A percentile compares a stretch with the other conserved stretches of the same genome.
Evolutionary conservation across 2,329 filamentous ascomycete species (phyloP).

Genomic region (Fusarium hostae): DNA sequence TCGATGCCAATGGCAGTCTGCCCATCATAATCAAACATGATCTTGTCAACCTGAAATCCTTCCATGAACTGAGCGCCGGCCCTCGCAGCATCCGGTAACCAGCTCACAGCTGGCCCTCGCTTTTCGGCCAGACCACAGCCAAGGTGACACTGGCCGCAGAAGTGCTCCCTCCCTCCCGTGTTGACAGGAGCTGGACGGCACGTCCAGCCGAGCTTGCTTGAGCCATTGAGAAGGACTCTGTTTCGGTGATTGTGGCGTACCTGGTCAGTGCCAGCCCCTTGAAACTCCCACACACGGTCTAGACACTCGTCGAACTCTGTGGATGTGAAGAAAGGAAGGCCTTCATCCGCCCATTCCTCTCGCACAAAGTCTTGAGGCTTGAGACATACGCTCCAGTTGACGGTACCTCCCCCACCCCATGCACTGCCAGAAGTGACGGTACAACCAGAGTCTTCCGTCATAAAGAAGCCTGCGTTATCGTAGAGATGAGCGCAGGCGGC

Average conservation of each 20-base stretch:
- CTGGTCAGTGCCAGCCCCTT: slow-evolving; percentile 76
- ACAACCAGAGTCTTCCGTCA: slow-evolving; percentile 67
- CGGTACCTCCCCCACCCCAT: slow-evolving; percentile 87
- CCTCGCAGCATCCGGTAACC: slow-evolving; percentile 80
- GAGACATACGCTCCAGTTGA: slow-evolving; percentile 82
- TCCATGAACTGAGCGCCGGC: slow-evolving; percentile 86
- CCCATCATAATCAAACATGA: slow-evolving; percentile 72
- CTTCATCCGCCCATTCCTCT: slow-evolving; percentile 79
- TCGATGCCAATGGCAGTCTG: slow-evolving; percentile 75
- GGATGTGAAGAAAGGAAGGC: slow-evolving; percentile 79
- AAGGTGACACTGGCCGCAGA: slow-evolving; percentile 73
- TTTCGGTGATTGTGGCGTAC: slow-evolving; percentile 81
- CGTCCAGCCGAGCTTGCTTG: slow-evolving; percentile 77
- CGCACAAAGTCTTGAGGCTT: slow-evolving; percentile 80
- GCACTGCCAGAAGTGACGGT: slow-evolving; percentile 74
- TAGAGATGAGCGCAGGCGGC: slow-evolving; percentile 72
- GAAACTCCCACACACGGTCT: slow-evolving; percentile 80
- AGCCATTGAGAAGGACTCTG: slow-evolving; percentile 77
- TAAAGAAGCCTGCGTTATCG: slow-evolving; percentile 70
- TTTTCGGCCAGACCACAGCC: slow-evolving; percentile 77
- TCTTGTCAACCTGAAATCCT: slow-evolving; percentile 77
- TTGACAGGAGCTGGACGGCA: slow-evolving; percentile 83
- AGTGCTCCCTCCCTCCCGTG: slow-evolving; percentile 76
- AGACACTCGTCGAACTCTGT: slow-evolving; percentile 80
- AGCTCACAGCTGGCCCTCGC: slow-evolving; percentile 80